phyloP scores from a whole-genome alignment of 805 yeast species.

The Zygoascus ofunaensis region DNA sequence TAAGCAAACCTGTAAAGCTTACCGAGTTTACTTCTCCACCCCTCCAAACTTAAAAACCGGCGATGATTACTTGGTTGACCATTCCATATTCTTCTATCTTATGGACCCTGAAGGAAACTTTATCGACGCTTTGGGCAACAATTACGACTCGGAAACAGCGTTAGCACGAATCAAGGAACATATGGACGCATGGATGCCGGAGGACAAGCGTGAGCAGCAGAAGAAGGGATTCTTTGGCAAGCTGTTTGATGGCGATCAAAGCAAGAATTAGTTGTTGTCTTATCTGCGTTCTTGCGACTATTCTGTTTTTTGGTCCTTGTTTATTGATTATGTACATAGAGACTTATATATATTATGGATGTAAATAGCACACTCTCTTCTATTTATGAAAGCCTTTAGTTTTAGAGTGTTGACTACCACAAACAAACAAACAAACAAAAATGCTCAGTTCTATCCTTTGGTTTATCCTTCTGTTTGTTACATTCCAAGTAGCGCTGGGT shows the following conservation, averaged over 20 bases:
- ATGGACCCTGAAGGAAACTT: conserved; percentile 99
- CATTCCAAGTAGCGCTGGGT: too few species aligned
- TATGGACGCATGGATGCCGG: conserved; percentile 66
- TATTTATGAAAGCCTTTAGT: too few species aligned
- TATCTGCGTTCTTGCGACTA: too few species aligned
- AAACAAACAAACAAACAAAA: too few species aligned
- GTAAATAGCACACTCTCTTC: too few species aligned
- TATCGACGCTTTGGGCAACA: conserved; percentile 89
- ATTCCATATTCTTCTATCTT: conserved; percentile 90
- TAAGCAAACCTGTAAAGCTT: conserved; percentile 77
- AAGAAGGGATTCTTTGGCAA: conserved; percentile 29
- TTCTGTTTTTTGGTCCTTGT: too few species aligned
- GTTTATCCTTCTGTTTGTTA: too few species aligned
- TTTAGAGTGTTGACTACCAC: too few species aligned
- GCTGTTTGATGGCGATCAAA: conserved; percentile 2
- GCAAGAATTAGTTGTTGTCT: not conserved
- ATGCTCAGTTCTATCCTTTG: too few species aligned
- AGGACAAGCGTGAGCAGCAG: conserved; percentile 51
- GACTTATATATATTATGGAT: not conserved
- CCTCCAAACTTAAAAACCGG: conserved; percentile 92
- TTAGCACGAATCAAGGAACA: conserved; percentile 68
- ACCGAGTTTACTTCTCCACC: conserved; percentile 93
- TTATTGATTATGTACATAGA: not conserved
- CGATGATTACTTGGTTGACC: conserved; percentile 93
- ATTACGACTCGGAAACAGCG: conserved; percentile 71